phyloP scores from a whole-genome alignment of 2,329 filamentous ascomycete species.

The Shiraia bambusicola region DNA sequence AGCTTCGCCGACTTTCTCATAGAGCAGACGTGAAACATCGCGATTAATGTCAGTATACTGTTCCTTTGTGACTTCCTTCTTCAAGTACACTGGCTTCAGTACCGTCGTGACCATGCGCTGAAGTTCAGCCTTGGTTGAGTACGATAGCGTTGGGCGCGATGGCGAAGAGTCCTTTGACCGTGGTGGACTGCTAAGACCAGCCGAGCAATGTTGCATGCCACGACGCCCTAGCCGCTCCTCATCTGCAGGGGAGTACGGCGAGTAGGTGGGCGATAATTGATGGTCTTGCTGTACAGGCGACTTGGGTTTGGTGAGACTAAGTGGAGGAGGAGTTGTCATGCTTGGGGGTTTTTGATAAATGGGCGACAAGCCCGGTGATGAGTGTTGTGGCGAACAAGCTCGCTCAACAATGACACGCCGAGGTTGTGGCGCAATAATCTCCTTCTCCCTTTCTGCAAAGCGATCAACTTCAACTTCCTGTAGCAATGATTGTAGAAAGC shows the following conservation, averaged over 20 bases:
- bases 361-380: constrained; percentile 69
- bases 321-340: constrained; percentile 67
- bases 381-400: constrained; percentile 49
- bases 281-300: constrained; percentile 54
- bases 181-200: constrained; percentile 43
- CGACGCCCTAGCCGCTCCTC: constrained; percentile 43
- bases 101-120: constrained; percentile 84
- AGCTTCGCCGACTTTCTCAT: constrained; percentile 62
- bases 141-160: constrained; percentile 65
- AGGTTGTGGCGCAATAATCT: constrained; percentile 44
- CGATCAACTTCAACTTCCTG: constrained; percentile 74
- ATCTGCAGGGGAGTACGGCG: constrained; percentile 60
- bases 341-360: constrained; percentile 68
- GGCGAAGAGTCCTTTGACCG: constrained; percentile 69
- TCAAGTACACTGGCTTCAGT: constrained; percentile 79
- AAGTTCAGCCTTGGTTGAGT: constrained; percentile 83
- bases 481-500: constrained; percentile 81
- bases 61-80: constrained; percentile 77
- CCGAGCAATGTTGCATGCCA: constrained; percentile 30
- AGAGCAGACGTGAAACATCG: constrained; percentile 82
- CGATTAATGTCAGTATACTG: constrained; percentile 93
- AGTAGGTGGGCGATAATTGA: constrained; percentile 71
- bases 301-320: constrained; percentile 60
- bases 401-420: constrained; percentile 44
- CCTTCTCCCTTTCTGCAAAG: constrained; percentile 38